Base-by-base conservation (phyloP, 2,329 filamentous ascomycete genomes). In the Truncatella angustata region DNA sequence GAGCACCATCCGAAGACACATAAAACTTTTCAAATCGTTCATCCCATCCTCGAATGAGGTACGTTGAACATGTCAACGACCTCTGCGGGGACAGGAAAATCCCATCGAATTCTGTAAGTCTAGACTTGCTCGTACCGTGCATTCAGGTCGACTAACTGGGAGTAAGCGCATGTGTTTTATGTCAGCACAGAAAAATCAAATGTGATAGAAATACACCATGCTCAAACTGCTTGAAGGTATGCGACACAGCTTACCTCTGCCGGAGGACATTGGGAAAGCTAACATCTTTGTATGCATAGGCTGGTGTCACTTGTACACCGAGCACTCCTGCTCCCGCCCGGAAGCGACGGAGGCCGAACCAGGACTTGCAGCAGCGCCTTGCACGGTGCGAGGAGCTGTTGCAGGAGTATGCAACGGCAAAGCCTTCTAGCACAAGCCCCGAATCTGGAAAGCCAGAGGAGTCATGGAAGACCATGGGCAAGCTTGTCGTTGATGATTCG, bases 171-270 rank as follows among this genome's bases (percentile, higher is more conserved):
- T 82, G 80, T 58, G 77, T 81, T 18, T 70, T 83, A 34, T 84
- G 81, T 61, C 81, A 84, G 62, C 78, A 80, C 61, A 76, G 81
- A 60, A 84, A 85, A 68, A 84, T 84, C 67, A 83, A 82, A 64
- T 85, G 81, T 66, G 80, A 84, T 60, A 75, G 81, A 54, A 76
- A 75, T 37, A 81, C 77, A 36, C 81, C 81, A 4, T 84, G 81
- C 60, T 77, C 80, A 53, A 84, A 84, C 58, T 84, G 81, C 58
- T 67, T 79, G 63, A 84, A 84, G 75, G 81, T 84, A 58, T 60
- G 65, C 7, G 18, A 7, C 35, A 18, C 24, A 6, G 20, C 21
- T 53, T 32, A 10, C 35, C 47, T 49, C 32, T 10, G 26, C n/a
- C 12, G 6, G 26, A 28, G 14, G 16, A 26, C 5, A 24, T 11